Percentiles rank a stretch among this genome's conserved stretches.
Conservation (phyloP, 306 rosid species). For the Crotalaria pallida region DNA sequence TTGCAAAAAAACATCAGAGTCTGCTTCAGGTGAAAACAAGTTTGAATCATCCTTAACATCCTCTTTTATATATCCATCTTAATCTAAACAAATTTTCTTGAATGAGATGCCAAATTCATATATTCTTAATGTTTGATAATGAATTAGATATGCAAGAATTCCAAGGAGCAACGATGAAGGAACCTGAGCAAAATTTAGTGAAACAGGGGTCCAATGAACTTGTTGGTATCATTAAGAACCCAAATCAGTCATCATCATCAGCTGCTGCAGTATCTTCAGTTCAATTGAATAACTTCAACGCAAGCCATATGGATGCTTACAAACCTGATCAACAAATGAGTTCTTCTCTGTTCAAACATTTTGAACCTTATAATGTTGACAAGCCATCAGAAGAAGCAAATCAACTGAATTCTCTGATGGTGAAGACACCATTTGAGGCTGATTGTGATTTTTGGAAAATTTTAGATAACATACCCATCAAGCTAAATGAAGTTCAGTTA, state of each 20-base stretch:
- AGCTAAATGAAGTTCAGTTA: slow-evolving; percentile 27
- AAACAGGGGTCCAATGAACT: slow-evolving; percentile 25
- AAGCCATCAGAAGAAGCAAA: slow-evolving; percentile 24
- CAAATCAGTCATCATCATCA: slow-evolving; percentile 35
- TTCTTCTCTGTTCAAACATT: slow-evolving; percentile 18
- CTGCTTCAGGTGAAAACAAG: slow-evolving; percentile 36
- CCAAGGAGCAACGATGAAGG: background rate
- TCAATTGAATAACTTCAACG: slow-evolving; percentile 44
- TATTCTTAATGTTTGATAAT: background rate
- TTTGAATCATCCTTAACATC: slow-evolving; percentile 44
- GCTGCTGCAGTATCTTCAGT: slow-evolving; percentile 29
- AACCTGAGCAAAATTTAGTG: background rate
- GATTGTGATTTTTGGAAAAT: slow-evolving; percentile 65
- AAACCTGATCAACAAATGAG: slow-evolving; percentile 24
- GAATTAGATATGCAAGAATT: slow-evolving; percentile 15
- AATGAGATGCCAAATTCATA: slow-evolving; percentile 13
- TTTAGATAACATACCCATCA: slow-evolving; percentile 35
- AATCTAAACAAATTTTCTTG: slow-evolving; percentile 34
- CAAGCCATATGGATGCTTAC: slow-evolving; percentile 18
- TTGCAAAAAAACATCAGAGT: background rate
- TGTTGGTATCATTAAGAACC: background rate
- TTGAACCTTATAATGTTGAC: slow-evolving; percentile 25
- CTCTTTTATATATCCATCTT: slow-evolving; percentile 43
- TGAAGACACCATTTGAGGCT: slow-evolving; percentile 40
- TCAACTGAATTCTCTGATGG: slow-evolving; percentile 19